Evolutionary conservation across 208 protist species (phyloP), one percentile per base, ranked within the genome.

Genomic region (Crithidia acanthocephali): DNA sequence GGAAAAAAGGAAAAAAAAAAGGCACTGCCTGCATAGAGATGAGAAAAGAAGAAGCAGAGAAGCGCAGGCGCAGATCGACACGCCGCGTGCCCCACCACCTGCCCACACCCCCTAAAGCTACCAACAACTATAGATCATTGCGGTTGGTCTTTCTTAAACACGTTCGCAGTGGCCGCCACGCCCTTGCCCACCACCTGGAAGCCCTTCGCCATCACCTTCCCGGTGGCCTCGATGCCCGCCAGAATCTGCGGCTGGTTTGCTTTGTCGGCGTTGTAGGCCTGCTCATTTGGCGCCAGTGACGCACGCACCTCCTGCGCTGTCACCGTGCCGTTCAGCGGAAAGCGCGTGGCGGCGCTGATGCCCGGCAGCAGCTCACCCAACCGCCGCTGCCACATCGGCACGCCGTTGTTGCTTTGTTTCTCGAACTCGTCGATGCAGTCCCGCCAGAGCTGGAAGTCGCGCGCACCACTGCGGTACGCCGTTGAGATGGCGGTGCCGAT

Each of bases 101-200:
- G n/a, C n/a, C n/a, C n/a, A n/a, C n/a, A n/a, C n/a, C n/a, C n/a
- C n/a, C n/a, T n/a, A n/a, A n/a, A n/a, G n/a, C n/a, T n/a, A n/a
- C n/a, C n/a, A n/a, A n/a, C n/a, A n/a, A n/a, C n/a, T n/a, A n/a
- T n/a, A n/a, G n/a, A n/a, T 44, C 55, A 16, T 47, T 69, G 27
- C 55, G 61, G 53, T 22, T 50, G 30, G 37, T 66, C 61, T 13
- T 72, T 80, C 33, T 77, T 78, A 61, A 85, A 84, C 11, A 82
- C 80, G 58, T 77, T 89, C 37, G 83, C 79, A 6, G 75, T 84
- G 35, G 78, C 79, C 6, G 64, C 76, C 28, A 86, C 67, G 18
- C 76, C 84, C 30, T 90, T 82, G 15, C 90, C 87, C 45, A 95
- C 63, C 0, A 75, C 87, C 67, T 91, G 82, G n/a, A 95, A 79